Evolutionary conservation across 2,329 filamentous ascomycete genomes (phyloP), one percentile per base, ranked within the genome.

Genomic region (Penicillium sp.): DNA sequence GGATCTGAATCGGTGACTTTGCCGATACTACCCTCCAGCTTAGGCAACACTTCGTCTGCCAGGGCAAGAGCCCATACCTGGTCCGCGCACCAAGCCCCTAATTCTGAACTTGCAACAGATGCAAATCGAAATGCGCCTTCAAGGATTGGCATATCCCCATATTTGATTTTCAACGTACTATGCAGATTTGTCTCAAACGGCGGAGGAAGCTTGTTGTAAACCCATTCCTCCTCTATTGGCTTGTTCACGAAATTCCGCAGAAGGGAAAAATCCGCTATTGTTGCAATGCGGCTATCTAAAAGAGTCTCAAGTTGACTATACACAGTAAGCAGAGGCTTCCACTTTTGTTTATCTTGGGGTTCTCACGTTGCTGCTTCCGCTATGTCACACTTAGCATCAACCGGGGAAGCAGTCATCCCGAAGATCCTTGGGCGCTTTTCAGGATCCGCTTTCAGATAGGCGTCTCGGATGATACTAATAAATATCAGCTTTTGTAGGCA

Each of bases 381-480:
- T 29, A 96, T 82, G 63, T 96, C 87, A 0, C 84, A 83, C 68
- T 90, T 89, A 0, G 90, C 86, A 75, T 97, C 93, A 3, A 97
- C 88, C 0, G 94, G 94, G 0, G 94, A 97, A 8, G 94, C 94
- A 1, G 94, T 99, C 93, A 97, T 97, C 27, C 93, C 93, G 64
- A 99, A 89, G 21, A 99, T 87, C 38, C 87, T 88, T 4, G 94
- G 94, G 5, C 86, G 82, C 48, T 76, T 77, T 0, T 70, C 66
- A 0, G 72, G 61, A 0, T 80, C 75, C 31, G 81, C 78, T 2
- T 81, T 75, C 1, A 85, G 62, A 68, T 97, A 97, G 65, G 90
- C 92, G 58, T 96, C 89, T 66, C 90, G 92, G 75, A 99, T 90
- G 58, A 99, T 94, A 29, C 82, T 83, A 58, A 45, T 39, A 12